Percentiles rank a stretch among this genome's conserved stretches.
Conservation (phyloP, 2,329 filamentous ascomycete genomes). For the Tolypocladium amazonense region DNA sequence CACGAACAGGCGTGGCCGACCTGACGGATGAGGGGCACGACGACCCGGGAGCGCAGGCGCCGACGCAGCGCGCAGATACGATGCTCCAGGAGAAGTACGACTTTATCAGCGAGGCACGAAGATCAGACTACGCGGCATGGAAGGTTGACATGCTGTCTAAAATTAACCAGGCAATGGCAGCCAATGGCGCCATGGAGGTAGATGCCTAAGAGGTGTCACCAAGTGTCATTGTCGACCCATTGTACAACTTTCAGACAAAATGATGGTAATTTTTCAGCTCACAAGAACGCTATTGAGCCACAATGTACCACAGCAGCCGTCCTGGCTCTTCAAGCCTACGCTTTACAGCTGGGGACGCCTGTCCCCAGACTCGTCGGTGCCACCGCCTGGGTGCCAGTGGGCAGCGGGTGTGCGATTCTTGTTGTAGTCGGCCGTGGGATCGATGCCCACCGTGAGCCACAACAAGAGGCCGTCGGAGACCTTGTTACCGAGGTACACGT, state of each 20-base stretch:
- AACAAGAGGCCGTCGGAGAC: constrained; percentile 39
- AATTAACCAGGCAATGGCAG: constrained; percentile 34
- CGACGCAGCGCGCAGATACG: constrained; percentile 44
- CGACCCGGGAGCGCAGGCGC: constrained; percentile 20
- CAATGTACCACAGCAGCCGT: neutral
- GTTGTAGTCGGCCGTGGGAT: constrained; percentile 12
- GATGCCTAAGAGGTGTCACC: constrained; percentile 13
- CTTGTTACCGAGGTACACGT: constrained; percentile 42
- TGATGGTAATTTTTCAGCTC: neutral
- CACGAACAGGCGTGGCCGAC: constrained; percentile 22
- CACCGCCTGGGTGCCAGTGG: constrained; percentile 2
- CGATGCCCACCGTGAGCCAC: constrained; percentile 43
- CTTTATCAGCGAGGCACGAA: constrained; percentile 54
- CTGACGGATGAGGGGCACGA: constrained; percentile 20
- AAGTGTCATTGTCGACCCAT: neutral
- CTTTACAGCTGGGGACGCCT: neutral
- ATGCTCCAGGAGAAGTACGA: constrained; percentile 72
- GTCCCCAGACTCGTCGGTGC: neutral
- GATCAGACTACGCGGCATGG: constrained; percentile 54
- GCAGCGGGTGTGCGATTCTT: neutral
- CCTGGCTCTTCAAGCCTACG: neutral
- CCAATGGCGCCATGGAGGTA: constrained; percentile 21
- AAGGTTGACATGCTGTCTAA: constrained; percentile 46
- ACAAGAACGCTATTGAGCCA: neutral
- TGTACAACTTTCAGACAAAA: neutral